These are phyloP conservation scores for Waitea zeae DNA, from an alignment of 1,284 basidiomycete species.

Conservation along the genomic window DNA sequence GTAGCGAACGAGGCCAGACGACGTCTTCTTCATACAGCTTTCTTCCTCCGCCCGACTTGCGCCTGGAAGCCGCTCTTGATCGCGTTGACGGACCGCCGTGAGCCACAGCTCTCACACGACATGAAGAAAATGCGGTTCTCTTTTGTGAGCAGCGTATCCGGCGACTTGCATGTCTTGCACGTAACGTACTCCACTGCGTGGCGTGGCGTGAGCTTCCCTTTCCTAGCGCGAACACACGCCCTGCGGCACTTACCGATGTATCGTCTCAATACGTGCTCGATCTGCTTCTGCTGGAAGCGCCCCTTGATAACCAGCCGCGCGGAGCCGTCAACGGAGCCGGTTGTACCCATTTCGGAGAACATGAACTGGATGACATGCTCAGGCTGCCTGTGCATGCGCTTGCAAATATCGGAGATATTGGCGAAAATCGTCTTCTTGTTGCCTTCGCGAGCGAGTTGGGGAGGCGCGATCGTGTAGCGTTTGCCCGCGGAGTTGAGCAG, in stretches of 20 bases:
- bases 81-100: constrained; percentile 79
- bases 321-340: constrained; percentile 86
- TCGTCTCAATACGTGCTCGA: constrained; percentile 92
- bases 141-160: constrained; percentile 90
- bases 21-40: constrained; percentile 20
- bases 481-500: constrained; percentile 77
- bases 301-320: constrained; percentile 94
- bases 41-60: constrained; percentile 76
- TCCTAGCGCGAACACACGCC: constrained; percentile 2
- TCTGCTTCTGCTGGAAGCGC: constrained; percentile 96
- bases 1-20: too few species aligned
- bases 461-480: constrained; percentile 96
- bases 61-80: constrained; percentile 99
- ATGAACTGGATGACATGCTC: constrained; percentile 98
- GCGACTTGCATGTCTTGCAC: constrained; percentile 99
- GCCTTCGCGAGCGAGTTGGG: constrained; percentile 83
- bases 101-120: constrained; percentile 90
- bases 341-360: constrained; percentile 97
- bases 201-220: neutral
- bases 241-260: constrained; percentile 73
- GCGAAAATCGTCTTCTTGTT: constrained; percentile 97
- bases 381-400: constrained; percentile 96
- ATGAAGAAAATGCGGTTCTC: constrained; percentile 99
- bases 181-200: constrained; percentile 90
- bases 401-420: constrained; percentile 96